A percentile compares a stretch with the other conserved stretches of the same genome.
These are phyloP conservation scores for Senna siamea DNA, from an alignment of 306 rosid species.

Conservation along the genomic window DNA sequence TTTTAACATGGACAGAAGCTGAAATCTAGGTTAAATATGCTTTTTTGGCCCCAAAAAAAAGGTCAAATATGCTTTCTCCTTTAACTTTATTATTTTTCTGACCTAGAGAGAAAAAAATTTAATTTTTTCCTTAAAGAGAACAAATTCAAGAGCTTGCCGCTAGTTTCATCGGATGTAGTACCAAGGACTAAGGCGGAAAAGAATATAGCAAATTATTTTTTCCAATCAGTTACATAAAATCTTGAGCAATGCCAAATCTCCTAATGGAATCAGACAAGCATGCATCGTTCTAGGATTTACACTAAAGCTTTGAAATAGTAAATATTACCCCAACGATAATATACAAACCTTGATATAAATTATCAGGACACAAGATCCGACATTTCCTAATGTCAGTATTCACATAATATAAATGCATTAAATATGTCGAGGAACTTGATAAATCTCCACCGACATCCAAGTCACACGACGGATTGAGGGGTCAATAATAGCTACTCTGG, in stretches of 20 bases:
- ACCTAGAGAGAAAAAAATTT: not conserved
- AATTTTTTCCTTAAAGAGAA: not conserved
- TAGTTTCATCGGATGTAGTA: conserved; percentile 3
- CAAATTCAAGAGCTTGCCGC: not conserved
- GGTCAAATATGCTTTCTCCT: not conserved
- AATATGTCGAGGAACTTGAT: conserved; percentile 23
- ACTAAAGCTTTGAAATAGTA: conserved; percentile 31
- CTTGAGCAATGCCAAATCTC: conserved; percentile 2
- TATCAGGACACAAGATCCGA: conserved; percentile 33
- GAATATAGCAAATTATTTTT: conserved; percentile 32
- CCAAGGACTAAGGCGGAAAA: not conserved
- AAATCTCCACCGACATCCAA: conserved; percentile 36
- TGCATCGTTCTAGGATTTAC: conserved; percentile 36
- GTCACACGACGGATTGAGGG: conserved; percentile 26
- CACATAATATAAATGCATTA: conserved; percentile 39
- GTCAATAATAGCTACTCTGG: conserved; percentile 47
- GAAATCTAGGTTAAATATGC: not conserved
- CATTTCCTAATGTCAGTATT: conserved; percentile 38
- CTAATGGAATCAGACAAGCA: conserved; percentile 33
- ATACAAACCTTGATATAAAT: conserved; percentile 41
- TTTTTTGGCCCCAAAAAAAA: too few relatives aligned
- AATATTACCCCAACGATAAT: conserved; percentile 33
- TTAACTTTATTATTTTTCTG: not conserved
- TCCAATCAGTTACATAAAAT: conserved; percentile 31
- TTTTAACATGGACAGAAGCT: too few relatives aligned